Percentiles rank a stretch among this genome's conserved stretches.
Evolutionary conservation across 2,329 filamentous ascomycete species (phyloP).

Genomic region (Nemania sp.): DNA sequence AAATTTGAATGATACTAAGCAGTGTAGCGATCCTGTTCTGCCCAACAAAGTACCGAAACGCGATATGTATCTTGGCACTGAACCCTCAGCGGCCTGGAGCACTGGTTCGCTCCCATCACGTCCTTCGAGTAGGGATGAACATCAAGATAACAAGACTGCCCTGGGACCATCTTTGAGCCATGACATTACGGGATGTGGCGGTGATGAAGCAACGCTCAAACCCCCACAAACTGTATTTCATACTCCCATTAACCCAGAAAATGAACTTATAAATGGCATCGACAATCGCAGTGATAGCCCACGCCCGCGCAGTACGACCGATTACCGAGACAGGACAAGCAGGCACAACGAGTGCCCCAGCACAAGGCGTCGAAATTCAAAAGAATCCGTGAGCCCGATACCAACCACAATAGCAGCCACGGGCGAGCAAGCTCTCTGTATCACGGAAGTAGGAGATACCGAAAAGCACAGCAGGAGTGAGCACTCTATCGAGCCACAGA

Average conservation of each 20-base stretch:
- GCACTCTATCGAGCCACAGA: too few relatives aligned
- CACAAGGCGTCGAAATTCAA: not conserved
- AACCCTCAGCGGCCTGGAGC: constrained; percentile 7
- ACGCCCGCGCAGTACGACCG: not conserved
- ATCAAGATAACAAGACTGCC: not conserved
- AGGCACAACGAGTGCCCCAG: not conserved
- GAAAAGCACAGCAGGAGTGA: too few relatives aligned
- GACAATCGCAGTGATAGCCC: not conserved
- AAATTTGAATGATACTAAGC: not conserved
- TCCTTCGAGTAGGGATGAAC: not conserved
- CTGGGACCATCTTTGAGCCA: not conserved
- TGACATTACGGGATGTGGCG: not conserved
- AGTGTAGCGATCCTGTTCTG: not conserved
- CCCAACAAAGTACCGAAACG: not conserved
- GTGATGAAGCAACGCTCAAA: not conserved
- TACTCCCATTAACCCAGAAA: not conserved
- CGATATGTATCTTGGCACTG: not conserved
- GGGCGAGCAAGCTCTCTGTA: too few relatives aligned
- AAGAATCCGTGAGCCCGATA: not conserved
- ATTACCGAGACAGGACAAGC: not conserved
- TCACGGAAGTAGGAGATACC: too few relatives aligned
- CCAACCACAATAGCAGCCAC: not conserved
- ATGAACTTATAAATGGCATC: not conserved
- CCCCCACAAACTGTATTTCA: not conserved
- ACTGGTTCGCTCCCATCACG: constrained; percentile 1